Base-by-base conservation (phyloP, 495 filamentous ascomycete genomes). In the Venustampulla echinocandica region DNA sequence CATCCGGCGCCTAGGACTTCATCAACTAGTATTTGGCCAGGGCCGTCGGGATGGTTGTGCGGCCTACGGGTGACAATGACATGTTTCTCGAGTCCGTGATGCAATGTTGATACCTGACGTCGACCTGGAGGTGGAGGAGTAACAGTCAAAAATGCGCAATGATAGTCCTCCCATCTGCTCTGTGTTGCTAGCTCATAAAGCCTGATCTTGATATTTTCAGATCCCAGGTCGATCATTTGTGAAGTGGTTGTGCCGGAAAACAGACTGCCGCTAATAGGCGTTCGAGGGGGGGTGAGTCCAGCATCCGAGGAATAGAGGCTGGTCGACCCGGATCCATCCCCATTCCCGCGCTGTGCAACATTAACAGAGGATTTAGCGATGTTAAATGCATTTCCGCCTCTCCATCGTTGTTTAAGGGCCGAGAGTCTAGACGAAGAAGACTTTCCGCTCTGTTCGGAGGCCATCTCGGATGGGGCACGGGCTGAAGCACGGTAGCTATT, bases 141-240 rank as follows among this genome's bases (percentile, higher is more conserved):
- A 56, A 97, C 88, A 23, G 82, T 84, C 24, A 98, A 63, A 22
- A 80, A 71, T 40, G 89, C 90, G 37, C 84, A 79, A 44, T 90
- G 90, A 69, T 90, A 81, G 55, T 96, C 90, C 22, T 84, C 78
- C 92, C 92, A 98, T 57, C 84, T 86, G 27, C 79, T 80, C 17
- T 77, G 69, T 2, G 77, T 77, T 42, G 90, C 82, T 32, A 87
- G 81, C 14, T 80, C 62, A 63, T 96, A 94, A 25, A 95, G 75
- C 19, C 87, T 77, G 54, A 85, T 84, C 52, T 92, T 89, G 38
- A 89, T 76, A 51, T 87, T 86, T 11, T 79, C 79, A 10, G 84
- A 74, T 21, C 81, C 82, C 23, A 80, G 70, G 40, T 57, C 39
- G 1, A 17, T 15, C 14, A 32, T 44, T 28, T 44, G 22, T 6